Evolutionary conservation across 1,284 basidiomycete species (phyloP), one percentile per base, ranked within the genome.

Genomic region (Puccinia sorghi): DNA sequence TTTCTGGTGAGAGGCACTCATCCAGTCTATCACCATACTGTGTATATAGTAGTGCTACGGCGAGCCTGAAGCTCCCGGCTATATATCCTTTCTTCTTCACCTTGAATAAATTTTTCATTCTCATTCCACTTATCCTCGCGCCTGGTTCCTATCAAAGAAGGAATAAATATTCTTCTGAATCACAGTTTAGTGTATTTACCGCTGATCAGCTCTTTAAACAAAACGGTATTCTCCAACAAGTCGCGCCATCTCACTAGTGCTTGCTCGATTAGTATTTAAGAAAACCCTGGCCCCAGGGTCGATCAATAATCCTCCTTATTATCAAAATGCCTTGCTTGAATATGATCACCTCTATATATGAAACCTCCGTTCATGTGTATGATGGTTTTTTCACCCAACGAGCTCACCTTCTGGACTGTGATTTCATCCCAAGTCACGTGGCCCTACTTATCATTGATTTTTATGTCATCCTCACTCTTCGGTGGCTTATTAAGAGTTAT

Each of bases 301-400:
- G 46, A 69, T 69, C 46, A 3, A 4, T 50, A n/a, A 20, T 50
- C 46, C 22, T 54, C 22, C 46, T 50, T 32, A 50, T 52, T 41
- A 69, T 54, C 1, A 32, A 32, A 32, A 52, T 69, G 22, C 27
- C 52, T 52, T 52, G 11, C 37, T 69, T 32, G 41, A 69, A 52
- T 54, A 50, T 69, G 66, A 69, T 54, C 46, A 69, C 61, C 61
- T 64, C 48, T 69, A 69, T 32, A 54, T 50, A 69, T 69, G 9
- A 69, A 69, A 69, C 27, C 46, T 54, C 46, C n/a, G 17, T 69
- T 20, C 48, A 37, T 69, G 46, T 69, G 11, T 54, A 50, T 52
- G 46, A 52, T 50, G 8, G 52, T 52, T 54, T 69, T 50, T 48
- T 69, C 15, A 37, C 46, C 37, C 50, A 27, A 20, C 27, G 25